Conservation (phyloP, 768 basidiomycete genomes). For the Leucosporidium creatinivorum region DNA sequence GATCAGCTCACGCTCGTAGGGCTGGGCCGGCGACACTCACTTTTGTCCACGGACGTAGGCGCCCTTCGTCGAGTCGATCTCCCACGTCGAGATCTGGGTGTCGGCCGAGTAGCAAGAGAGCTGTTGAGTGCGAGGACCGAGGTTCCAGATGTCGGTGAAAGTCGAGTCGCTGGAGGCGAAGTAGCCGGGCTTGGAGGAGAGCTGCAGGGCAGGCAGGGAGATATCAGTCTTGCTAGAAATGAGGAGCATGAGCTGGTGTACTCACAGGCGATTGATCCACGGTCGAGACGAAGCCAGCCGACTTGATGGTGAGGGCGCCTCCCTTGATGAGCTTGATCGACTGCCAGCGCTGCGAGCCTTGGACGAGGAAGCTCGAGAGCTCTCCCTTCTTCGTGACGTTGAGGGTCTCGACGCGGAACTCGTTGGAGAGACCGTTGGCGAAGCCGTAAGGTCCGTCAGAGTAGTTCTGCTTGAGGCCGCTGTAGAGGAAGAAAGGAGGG, state of each 20-base stretch:
- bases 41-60: not conserved
- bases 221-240: no score
- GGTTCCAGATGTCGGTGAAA: not conserved
- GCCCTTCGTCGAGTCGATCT: not conserved
- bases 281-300: not conserved
- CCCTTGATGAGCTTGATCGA: slow-evolving; percentile 5
- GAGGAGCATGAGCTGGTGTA: no score
- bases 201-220: not conserved
- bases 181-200: not conserved
- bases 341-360: not conserved
- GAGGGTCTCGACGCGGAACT: slow-evolving; percentile 7
- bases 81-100: slow-evolving; percentile 3
- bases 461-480: not conserved
- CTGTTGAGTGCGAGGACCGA: not conserved
- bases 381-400: not conserved
- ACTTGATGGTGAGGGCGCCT: not conserved
- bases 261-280: not conserved
- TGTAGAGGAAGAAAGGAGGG: not conserved
- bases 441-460: slow-evolving; percentile 2
- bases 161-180: not conserved
- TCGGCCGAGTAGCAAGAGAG: not conserved
- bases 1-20: no score
- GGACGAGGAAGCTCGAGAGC: not conserved
- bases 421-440: not conserved
- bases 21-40: not conserved